phyloP scores from a whole-genome alignment of 1,284 basidiomycete species.

The Trichosporon faecale region DNA sequence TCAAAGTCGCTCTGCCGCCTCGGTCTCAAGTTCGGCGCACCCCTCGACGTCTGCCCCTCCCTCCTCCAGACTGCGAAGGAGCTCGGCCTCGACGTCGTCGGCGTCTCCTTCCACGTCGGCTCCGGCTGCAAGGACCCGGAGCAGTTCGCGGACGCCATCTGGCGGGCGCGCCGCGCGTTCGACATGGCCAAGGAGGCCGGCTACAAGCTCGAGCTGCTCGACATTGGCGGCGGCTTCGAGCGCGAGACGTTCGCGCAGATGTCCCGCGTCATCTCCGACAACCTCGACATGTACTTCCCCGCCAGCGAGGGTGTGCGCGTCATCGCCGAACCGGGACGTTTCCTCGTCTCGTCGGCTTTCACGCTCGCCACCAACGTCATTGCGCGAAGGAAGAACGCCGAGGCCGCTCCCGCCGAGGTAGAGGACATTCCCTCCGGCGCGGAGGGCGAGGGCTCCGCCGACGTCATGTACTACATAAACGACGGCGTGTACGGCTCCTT shows the following conservation, averaged over 20 bases:
- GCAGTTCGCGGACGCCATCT: slow-evolving; percentile 85
- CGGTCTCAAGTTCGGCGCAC: slow-evolving; percentile 95
- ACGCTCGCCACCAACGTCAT: slow-evolving; percentile 91
- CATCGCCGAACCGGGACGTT: slow-evolving; percentile 95
- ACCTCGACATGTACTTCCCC: slow-evolving; percentile 83
- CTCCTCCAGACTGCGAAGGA: slow-evolving; percentile 77
- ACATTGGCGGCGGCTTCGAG: slow-evolving; percentile 95
- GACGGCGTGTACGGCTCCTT: slow-evolving; percentile 98
- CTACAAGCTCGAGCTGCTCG: slow-evolving; percentile 78
- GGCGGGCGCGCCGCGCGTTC: slow-evolving; percentile 77
- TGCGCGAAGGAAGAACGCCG: slow-evolving; percentile 61
- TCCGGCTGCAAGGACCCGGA: slow-evolving; percentile 91
- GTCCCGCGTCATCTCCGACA: slow-evolving; percentile 67
- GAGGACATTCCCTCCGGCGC: slow-evolving; percentile 17
- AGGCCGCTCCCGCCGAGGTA: slow-evolving; percentile 12
- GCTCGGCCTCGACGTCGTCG: slow-evolving; percentile 80
- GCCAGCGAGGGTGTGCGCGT: slow-evolving; percentile 67
- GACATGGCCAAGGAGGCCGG: slow-evolving; percentile 81
- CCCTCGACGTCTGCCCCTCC: slow-evolving; percentile 73
- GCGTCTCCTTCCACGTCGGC: slow-evolving; percentile 97
- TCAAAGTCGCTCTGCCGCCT: slow-evolving; percentile 90
- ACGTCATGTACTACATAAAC: slow-evolving; percentile 80
- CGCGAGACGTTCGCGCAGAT: slow-evolving; percentile 81
- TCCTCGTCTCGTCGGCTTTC: slow-evolving; percentile 91
- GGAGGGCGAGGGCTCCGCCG: slow-evolving; percentile 35